Evolutionary conservation across 2,329 filamentous ascomycete genomes (phyloP), one percentile per base, ranked within the genome.

Genomic region (Fusarium buxicola): DNA sequence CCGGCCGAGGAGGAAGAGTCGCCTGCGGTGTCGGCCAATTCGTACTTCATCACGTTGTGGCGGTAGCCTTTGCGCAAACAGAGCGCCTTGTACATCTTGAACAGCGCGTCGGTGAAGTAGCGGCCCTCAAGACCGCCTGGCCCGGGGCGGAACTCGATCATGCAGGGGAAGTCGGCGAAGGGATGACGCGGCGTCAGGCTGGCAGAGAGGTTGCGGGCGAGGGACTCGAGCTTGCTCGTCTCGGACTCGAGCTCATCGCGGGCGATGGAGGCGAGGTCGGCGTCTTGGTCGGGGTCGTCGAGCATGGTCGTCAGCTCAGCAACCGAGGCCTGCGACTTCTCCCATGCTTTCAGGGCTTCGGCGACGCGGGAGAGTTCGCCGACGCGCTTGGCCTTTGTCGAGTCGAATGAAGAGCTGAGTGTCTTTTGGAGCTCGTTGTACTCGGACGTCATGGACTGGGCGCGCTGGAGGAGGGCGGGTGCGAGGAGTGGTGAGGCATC

Each of bases 61-160:
- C 86, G 87, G 58, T 92, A 84, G 4, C 89, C 89, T 40, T 84
- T 84, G 7, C 88, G 86, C 44, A 85, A 79, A 76, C 94, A 97
- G 71, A 93, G 93, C 1, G 81, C 80, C 64, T 87, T 86, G 78
- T 99, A 99, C 95, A 99, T 98, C 66, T 89, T 87, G 68, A 97
- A 86, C 7, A 99, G 78, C 48, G 95, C 88, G 51, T 91, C 91
- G 11, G 94, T 92, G 69, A 99, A 99, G 61, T 97, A 88, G 1
- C 92, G 89, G 3, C 94, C 94, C 78, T 99, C 95, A 55, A 92
- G 88, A 3, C 95, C 95, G 32, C 95, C 95, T 0, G 93, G 94
- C 0, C 95, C 95, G 0, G 95, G 95, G 1, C 94, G 87, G 58
- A 99, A 91, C 78, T 99, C 95, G 36, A 99, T 79, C 63, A 99